Percentiles rank a stretch among this genome's conserved stretches.
phyloP scores from a whole-genome alignment of 306 rosid species.

The Dalbergia cultrata region DNA sequence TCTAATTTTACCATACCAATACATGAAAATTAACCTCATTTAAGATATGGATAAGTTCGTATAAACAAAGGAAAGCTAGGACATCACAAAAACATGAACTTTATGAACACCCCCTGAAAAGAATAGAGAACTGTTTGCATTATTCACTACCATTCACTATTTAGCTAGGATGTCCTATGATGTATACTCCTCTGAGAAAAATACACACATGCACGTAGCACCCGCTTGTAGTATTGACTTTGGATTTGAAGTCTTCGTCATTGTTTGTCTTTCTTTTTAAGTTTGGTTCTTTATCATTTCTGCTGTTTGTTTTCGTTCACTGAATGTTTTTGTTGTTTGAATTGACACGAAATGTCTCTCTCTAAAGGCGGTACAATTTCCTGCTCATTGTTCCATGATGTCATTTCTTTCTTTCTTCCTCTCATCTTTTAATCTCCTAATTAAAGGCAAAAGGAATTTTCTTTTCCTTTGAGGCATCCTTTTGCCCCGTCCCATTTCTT shows the following conservation, averaged over 20 bases:
- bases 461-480: not conserved
- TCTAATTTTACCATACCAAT: too few species aligned
- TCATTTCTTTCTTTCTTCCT: conserved; percentile 24
- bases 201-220: not conserved
- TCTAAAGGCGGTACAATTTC: conserved; percentile 24
- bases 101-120: too few species aligned
- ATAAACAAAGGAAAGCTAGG: too few species aligned
- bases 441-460: conserved; percentile 7
- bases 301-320: conserved; percentile 15
- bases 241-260: not conserved
- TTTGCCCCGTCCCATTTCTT: not conserved
- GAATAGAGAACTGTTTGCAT: too few species aligned
- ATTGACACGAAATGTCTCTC: conserved; percentile 19
- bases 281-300: not conserved
- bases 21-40: too few species aligned
- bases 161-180: too few species aligned
- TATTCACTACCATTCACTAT: too few species aligned
- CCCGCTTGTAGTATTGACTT: not conserved
- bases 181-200: not conserved
- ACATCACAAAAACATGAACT: too few species aligned
- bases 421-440: conserved; percentile 27
- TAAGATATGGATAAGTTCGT: too few species aligned
- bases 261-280: not conserved
- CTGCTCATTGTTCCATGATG: conserved; percentile 20
- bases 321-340: conserved; percentile 14